Evolutionary conservation across 2,329 filamentous ascomycete species (phyloP).

Genomic region (Truncatella angustata): DNA sequence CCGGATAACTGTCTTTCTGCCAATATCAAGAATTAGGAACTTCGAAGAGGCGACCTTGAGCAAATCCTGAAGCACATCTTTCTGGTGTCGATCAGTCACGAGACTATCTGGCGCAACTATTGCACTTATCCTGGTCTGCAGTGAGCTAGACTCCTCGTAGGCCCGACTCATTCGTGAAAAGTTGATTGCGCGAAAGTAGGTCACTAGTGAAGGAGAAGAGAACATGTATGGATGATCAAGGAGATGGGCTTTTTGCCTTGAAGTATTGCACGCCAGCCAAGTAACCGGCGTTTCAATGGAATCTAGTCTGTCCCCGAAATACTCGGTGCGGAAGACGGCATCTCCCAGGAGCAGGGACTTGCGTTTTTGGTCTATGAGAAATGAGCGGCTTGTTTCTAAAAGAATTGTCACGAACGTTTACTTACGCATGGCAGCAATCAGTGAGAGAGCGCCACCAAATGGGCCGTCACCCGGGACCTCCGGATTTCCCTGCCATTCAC

Average conservation of each 20-base stretch:
- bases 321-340: constrained; percentile 71
- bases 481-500: constrained; percentile 77
- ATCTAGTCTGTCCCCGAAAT: constrained; percentile 75
- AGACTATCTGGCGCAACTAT: constrained; percentile 54
- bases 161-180: constrained; percentile 81
- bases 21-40: constrained; percentile 68
- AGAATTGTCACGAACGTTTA: constrained; percentile 15
- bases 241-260: constrained; percentile 67
- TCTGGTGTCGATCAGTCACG: constrained; percentile 56
- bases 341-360: constrained; percentile 64
- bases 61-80: constrained; percentile 59
- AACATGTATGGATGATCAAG: constrained; percentile 83
- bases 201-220: constrained; percentile 66
- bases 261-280: constrained; percentile 63
- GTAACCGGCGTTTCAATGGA: constrained; percentile 69
- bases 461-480: constrained; percentile 67
- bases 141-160: constrained; percentile 66
- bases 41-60: constrained; percentile 66
- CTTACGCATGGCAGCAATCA: constrained; percentile 72
- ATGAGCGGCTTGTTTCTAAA: constrained; percentile 5
- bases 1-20: constrained; percentile 64
- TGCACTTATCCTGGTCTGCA: constrained; percentile 54
- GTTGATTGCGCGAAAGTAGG: constrained; percentile 86
- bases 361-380: constrained; percentile 54
- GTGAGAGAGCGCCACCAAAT: constrained; percentile 73